These are phyloP conservation scores for Lepiota brunneoincarnata DNA, from an alignment of 768 basidiomycete genomes.

Conservation along the genomic window DNA sequence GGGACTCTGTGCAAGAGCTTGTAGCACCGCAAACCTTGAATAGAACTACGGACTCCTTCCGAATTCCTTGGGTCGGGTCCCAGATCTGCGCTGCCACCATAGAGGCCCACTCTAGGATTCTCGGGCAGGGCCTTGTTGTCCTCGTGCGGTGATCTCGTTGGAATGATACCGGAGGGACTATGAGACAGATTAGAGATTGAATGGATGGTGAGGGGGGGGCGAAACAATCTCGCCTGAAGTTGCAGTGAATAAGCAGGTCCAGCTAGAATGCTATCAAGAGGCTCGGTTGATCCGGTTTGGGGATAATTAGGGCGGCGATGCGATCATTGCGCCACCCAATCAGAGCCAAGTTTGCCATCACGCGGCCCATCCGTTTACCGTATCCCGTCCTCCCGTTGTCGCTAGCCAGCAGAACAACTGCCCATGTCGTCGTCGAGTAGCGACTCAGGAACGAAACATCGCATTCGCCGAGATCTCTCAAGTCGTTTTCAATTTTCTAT, in stretches of 20 bases:
- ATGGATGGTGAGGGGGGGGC: neutral
- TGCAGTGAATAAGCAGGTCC: too few relatives aligned
- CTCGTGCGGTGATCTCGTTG: too few relatives aligned
- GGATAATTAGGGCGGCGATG: neutral
- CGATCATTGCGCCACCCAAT: neutral
- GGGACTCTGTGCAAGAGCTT: neutral
- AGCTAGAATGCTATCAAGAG: neutral
- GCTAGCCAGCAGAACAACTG: too few relatives aligned
- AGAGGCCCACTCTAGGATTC: neutral
- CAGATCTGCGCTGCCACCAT: neutral
- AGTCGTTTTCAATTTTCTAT: too few relatives aligned
- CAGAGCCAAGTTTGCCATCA: too few relatives aligned
- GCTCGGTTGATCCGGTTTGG: constrained; percentile 2
- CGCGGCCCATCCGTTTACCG: too few relatives aligned
- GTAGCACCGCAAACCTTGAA: neutral
- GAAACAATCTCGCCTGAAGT: neutral
- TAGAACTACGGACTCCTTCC: neutral
- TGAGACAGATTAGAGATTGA: neutral
- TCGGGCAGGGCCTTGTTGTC: too few relatives aligned
- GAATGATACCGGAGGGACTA: neutral
- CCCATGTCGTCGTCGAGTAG: too few relatives aligned
- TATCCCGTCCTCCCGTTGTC: too few relatives aligned
- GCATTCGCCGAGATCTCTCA: too few relatives aligned
- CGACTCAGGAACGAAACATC: too few relatives aligned
- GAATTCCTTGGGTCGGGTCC: neutral